A percentile compares a stretch with the other conserved stretches of the same genome.
Evolutionary conservation across 2,329 filamentous ascomycete genomes (phyloP).

Genomic region (Amesomyces nigricolor): DNA sequence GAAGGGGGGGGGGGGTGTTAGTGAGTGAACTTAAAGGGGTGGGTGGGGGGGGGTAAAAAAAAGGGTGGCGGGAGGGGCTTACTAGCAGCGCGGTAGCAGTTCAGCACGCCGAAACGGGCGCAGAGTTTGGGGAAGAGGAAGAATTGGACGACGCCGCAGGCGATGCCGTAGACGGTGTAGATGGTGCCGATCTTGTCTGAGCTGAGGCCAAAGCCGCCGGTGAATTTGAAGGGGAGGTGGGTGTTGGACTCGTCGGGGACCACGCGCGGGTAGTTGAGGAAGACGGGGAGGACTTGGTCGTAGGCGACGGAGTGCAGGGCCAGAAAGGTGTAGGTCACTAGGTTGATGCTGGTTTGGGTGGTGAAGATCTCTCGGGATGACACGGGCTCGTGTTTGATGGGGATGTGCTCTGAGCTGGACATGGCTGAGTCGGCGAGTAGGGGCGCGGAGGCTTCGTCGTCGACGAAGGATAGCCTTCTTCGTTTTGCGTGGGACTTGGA

Average conservation of each 20-base stretch:
- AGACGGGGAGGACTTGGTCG: slow-evolving; percentile 84
- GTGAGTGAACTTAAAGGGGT: not conserved
- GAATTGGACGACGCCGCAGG: slow-evolving; percentile 79
- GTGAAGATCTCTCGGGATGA: slow-evolving; percentile 28
- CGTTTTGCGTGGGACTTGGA: slow-evolving; percentile 27
- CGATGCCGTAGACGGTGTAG: slow-evolving; percentile 76
- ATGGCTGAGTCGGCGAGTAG: slow-evolving; percentile 39
- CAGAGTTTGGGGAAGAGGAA: slow-evolving; percentile 75
- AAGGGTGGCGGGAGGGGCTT: slow-evolving; percentile 22
- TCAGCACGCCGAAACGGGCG: slow-evolving; percentile 64
- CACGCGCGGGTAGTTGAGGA: slow-evolving; percentile 69
- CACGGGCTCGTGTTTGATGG: slow-evolving; percentile 19
- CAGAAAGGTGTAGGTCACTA: slow-evolving; percentile 73
- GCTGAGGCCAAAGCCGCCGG: slow-evolving; percentile 69
- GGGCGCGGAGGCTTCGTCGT: slow-evolving; percentile 52
- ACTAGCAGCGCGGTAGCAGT: slow-evolving; percentile 63
- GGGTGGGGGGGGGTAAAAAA: slow-evolving; percentile 1
- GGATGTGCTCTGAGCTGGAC: slow-evolving; percentile 29
- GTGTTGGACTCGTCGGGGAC: slow-evolving; percentile 50
- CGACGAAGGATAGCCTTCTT: slow-evolving; percentile 46
- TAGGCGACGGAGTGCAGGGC: slow-evolving; percentile 78
- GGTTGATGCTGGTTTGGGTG: slow-evolving; percentile 31
- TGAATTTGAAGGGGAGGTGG: slow-evolving; percentile 71
- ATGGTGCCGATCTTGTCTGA: slow-evolving; percentile 75
- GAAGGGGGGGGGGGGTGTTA: not conserved